Conservation (phyloP, 371 early-diverging fungal species). For the Circinella minor region DNA sequence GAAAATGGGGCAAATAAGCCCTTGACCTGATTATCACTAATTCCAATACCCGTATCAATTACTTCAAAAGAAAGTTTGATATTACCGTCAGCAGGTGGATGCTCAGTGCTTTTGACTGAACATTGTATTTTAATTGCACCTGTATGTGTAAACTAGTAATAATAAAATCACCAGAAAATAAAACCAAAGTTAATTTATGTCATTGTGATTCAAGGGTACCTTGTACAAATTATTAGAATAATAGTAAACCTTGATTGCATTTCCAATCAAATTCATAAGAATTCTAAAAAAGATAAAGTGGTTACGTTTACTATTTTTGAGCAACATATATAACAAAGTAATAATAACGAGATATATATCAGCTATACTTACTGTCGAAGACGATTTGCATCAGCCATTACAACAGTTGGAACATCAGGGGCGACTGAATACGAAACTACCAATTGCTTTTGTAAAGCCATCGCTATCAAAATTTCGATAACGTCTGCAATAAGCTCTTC, state of each 20-base stretch:
- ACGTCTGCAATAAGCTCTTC: slow-evolving; percentile 64
- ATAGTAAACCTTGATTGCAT: slow-evolving; percentile 37
- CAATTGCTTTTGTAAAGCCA: slow-evolving; percentile 56
- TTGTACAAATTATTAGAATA: no score
- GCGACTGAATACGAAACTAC: slow-evolving; percentile 51
- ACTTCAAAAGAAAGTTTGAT: slow-evolving; percentile 35
- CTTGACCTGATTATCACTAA: slow-evolving; percentile 58
- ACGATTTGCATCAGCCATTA: slow-evolving; percentile 55
- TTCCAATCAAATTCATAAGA: slow-evolving; percentile 43
- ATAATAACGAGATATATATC: neutral
- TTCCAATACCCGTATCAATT: slow-evolving; percentile 60
- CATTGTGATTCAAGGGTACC: no score
- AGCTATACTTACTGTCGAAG: slow-evolving; percentile 34
- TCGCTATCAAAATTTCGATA: slow-evolving; percentile 55
- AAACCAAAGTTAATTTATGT: no score
- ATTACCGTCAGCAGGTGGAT: slow-evolving; percentile 8
- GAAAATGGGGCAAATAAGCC: slow-evolving; percentile 61
- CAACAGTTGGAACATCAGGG: slow-evolving; percentile 35
- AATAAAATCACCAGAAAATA: neutral
- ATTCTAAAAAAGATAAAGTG: slow-evolving; percentile 17
- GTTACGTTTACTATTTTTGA: neutral
- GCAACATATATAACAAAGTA: neutral
- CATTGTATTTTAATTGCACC: slow-evolving; percentile 36
- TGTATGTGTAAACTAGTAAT: slow-evolving; percentile 50
- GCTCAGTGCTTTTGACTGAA: slow-evolving; percentile 27